phyloP scores from a whole-genome alignment of 1,284 basidiomycete genomes.

The Neonothopanus nambi region DNA sequence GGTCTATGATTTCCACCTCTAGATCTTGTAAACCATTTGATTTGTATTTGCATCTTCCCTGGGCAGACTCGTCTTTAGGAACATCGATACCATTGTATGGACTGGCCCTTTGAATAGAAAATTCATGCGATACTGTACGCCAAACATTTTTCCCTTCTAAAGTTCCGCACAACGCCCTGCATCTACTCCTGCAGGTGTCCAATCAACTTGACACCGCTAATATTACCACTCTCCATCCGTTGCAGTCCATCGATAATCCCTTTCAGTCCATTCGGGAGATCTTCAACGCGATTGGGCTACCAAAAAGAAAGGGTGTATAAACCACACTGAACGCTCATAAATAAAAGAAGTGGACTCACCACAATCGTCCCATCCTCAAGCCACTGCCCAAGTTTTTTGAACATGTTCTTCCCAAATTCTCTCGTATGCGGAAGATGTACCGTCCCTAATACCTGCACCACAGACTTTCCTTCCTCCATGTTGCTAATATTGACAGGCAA shows the following conservation, averaged over 20 bases:
- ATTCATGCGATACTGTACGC: too few relatives aligned
- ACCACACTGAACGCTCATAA: not conserved
- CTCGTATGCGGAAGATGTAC: constrained; percentile 4
- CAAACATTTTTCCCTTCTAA: too few relatives aligned
- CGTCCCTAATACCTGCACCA: not conserved
- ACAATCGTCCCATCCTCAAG: constrained; percentile 4
- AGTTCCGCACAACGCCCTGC: too few relatives aligned
- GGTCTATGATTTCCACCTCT: too few relatives aligned
- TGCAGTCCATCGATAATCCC: constrained; percentile 6
- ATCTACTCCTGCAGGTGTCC: constrained; percentile 11
- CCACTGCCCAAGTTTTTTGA: not conserved
- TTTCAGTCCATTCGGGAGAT: constrained; percentile 5
- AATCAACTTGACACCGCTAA: constrained; percentile 12
- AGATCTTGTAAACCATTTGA: too few relatives aligned
- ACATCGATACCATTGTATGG: too few relatives aligned
- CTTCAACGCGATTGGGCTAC: constrained; percentile 7
- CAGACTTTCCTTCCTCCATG: constrained; percentile 4
- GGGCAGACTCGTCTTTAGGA: too few relatives aligned
- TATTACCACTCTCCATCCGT: constrained; percentile 3
- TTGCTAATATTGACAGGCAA: not conserved
- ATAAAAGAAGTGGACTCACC: not conserved
- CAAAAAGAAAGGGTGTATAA: too few relatives aligned
- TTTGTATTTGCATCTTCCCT: too few relatives aligned
- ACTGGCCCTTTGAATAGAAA: too few relatives aligned
- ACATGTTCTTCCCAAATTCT: constrained; percentile 3